phyloP scores from a whole-genome alignment of 345 rosid genomes.

The Hibiscus trionum region DNA sequence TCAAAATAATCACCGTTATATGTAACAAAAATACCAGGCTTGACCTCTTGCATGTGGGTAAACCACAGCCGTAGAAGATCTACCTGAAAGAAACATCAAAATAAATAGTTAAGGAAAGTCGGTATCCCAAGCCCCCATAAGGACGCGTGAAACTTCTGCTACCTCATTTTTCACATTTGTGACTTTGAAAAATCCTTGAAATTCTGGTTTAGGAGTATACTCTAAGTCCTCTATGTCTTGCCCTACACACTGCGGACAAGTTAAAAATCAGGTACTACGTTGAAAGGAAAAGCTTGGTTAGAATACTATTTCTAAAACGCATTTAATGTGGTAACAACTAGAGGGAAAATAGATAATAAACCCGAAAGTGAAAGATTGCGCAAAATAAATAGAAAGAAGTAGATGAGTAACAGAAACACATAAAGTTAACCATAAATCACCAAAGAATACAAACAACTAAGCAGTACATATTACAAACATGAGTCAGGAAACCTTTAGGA shows the following conservation, averaged over 20 bases:
- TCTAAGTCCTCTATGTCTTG: conserved; percentile 88
- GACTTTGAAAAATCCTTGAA: conserved; percentile 83
- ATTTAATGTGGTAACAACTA: conserved; percentile 1
- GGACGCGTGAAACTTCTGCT: conserved; percentile 13
- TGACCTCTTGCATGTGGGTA: conserved; percentile 86
- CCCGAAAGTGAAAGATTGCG: not conserved
- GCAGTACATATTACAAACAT: not conserved
- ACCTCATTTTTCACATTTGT: conserved; percentile 82
- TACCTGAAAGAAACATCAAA: conserved; percentile 42
- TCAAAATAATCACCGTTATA: conserved; percentile 94
- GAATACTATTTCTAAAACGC: not conserved
- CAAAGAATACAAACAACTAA: not conserved
- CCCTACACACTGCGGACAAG: conserved; percentile 68
- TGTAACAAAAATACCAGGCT: conserved; percentile 93
- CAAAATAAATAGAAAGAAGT: not conserved
- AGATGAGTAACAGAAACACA: not conserved
- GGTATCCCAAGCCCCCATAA: not conserved
- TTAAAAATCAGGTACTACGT: conserved; percentile 2
- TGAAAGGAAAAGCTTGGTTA: conserved; percentile 3
- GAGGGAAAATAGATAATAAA: not conserved
- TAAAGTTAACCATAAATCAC: not conserved
- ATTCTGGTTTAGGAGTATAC: conserved; percentile 96
- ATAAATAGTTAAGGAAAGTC: conserved; percentile 7
- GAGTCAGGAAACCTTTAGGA: not conserved
- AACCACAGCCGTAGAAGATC: conserved; percentile 82